These are phyloP conservation scores for Sporothrix mexicana DNA, from an alignment of 2,329 filamentous ascomycete genomes.

Conservation along the genomic window DNA sequence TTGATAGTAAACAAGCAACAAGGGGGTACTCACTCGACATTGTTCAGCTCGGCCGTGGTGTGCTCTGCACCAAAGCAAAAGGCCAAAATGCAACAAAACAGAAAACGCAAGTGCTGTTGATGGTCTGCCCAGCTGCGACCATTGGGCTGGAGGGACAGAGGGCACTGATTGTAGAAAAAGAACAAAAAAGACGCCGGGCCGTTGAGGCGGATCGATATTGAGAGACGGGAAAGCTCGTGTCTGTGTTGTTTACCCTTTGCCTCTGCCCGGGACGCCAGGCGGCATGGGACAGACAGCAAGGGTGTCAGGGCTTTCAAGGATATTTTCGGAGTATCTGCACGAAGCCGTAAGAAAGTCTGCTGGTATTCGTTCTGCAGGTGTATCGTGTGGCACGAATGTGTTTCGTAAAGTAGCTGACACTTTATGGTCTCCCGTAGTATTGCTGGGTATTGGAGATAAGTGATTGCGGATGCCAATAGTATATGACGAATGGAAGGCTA, in stretches of 20 bases:
- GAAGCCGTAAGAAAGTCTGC: not conserved
- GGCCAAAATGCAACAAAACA: not conserved
- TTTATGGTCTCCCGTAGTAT: not conserved
- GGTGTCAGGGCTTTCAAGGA: not conserved
- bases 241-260: constrained; percentile 33
- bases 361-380: not conserved
- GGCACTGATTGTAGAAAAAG: not conserved
- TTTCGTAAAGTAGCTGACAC: not conserved
- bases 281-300: constrained; percentile 21
- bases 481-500: constrained; percentile 10
- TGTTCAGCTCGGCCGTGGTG: constrained; percentile 17
- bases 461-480: not conserved
- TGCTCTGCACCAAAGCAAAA: not conserved
- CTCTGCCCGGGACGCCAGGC: constrained; percentile 18
- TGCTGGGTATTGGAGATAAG: not conserved
- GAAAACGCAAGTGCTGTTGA: not conserved
- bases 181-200: not conserved
- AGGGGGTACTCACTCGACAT: constrained; percentile 30
- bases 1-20: not conserved
- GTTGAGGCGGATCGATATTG: constrained; percentile 13
- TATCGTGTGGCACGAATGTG: constrained; percentile 23
- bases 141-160: not conserved
- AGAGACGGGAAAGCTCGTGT: not conserved
- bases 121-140: not conserved
- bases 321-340: constrained; percentile 10